These are phyloP conservation scores for Mallotus nudiflorus DNA, from an alignment of 345 rosid species.

Conservation along the genomic window DNA sequence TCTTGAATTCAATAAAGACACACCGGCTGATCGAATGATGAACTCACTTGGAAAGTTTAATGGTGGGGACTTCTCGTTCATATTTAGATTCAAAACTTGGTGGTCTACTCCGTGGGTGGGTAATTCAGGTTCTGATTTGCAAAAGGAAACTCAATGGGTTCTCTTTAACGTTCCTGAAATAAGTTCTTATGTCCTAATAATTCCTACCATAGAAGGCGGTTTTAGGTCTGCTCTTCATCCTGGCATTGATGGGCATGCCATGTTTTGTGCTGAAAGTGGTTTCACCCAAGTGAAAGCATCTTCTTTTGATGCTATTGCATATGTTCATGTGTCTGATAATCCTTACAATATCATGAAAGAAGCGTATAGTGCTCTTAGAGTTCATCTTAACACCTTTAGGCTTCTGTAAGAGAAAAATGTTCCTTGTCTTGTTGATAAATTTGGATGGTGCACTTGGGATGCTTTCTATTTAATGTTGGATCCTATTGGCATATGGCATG, in stretches of 20 bases:
- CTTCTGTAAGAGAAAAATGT: constrained; percentile 71
- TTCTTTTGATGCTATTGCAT: constrained; percentile 58
- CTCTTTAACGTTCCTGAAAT: constrained; percentile 66
- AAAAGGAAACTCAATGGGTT: constrained; percentile 79
- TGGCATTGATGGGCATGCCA: constrained; percentile 52
- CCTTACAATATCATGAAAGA: constrained; percentile 83
- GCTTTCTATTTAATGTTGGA: constrained; percentile 82
- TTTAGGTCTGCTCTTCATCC: constrained; percentile 72
- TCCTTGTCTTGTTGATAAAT: constrained; percentile 62
- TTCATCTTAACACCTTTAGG: constrained; percentile 74
- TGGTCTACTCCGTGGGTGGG: constrained; percentile 91
- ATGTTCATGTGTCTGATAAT: constrained; percentile 69
- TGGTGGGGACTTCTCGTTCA: constrained; percentile 53
- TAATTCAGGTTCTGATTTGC: constrained; percentile 71
- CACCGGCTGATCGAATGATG: constrained; percentile 39
- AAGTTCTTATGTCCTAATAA: constrained; percentile 49
- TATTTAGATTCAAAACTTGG: constrained; percentile 88
- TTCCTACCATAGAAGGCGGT: constrained; percentile 65
- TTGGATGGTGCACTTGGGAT: constrained; percentile 99
- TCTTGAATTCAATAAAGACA: constrained; percentile 52
- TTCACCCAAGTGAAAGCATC: constrained; percentile 50
- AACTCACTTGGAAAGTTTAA: constrained; percentile 70
- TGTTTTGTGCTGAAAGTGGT: constrained; percentile 74
- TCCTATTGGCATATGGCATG: constrained; percentile 73
- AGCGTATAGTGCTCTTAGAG: constrained; percentile 65